Percentiles rank a stretch among this genome's conserved stretches.
Evolutionary conservation across 768 basidiomycete species (phyloP).

Genomic region (Mycena maculata): DNA sequence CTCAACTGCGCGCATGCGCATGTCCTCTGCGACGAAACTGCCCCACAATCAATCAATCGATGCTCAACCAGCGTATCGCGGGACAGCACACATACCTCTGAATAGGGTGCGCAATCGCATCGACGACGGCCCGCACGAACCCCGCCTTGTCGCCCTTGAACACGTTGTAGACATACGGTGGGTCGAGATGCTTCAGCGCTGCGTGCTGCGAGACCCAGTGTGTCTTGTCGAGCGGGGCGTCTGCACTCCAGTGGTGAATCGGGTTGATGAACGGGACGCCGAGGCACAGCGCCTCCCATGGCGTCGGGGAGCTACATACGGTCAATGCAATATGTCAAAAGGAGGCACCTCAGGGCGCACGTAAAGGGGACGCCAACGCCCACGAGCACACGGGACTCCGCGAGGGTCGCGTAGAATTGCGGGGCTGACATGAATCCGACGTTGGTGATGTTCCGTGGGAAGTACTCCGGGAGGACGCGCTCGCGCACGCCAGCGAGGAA

Average conservation of each 20-base stretch:
- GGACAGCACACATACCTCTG: conserved; percentile 36
- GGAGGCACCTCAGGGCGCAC: too few relatives aligned
- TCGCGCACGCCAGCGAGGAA: conserved; percentile 13
- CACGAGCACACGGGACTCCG: conserved; percentile 16
- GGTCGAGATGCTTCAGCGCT: conserved; percentile 41
- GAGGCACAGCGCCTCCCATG: conserved; percentile 48
- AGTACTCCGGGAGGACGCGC: conserved; percentile 2
- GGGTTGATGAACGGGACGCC: conserved; percentile 53
- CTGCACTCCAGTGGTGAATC: conserved; percentile 41
- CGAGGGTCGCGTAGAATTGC: conserved; percentile 4
- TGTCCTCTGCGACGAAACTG: background rate
- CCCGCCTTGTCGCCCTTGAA: conserved; percentile 42
- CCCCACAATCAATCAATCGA: too few relatives aligned
- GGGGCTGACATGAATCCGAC: conserved; percentile 10
- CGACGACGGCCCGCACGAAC: conserved; percentile 42
- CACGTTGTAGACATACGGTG: conserved; percentile 52
- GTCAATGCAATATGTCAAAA: background rate
- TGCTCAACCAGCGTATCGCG: background rate
- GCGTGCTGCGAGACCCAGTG: conserved; percentile 49
- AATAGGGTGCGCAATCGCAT: conserved; percentile 43
- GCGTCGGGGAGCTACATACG: conserved; percentile 33
- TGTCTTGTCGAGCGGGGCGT: conserved; percentile 41
- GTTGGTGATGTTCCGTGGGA: conserved; percentile 12
- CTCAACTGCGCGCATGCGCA: conserved; percentile 4
- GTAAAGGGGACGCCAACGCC: background rate